Conservation (phyloP, 345 rosid genomes). For the Litchi chinensis region DNA sequence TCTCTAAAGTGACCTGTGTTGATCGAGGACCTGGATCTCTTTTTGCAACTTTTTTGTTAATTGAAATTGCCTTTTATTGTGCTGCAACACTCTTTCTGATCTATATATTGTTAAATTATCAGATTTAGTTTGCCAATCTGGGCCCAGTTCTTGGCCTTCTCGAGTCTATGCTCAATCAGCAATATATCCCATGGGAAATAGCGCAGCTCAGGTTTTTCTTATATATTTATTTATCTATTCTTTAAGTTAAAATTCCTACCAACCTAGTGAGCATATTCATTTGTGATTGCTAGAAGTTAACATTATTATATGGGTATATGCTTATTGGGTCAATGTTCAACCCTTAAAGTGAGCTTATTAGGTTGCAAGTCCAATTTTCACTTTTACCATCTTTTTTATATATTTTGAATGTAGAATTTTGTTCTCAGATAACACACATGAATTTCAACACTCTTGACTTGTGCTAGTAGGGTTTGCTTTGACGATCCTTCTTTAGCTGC, state of each 20-base stretch:
- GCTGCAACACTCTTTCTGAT: conserved; percentile 1
- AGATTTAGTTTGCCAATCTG: conserved; percentile 99
- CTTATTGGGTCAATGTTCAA: background rate
- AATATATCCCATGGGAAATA: conserved; percentile 87
- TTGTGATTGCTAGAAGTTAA: background rate
- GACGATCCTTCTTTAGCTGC: background rate
- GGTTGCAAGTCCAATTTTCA: background rate
- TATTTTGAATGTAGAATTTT: background rate
- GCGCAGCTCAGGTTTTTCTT: conserved; percentile 91
- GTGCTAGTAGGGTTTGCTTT: background rate
- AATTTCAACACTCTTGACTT: background rate
- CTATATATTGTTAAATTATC: conserved; percentile 21
- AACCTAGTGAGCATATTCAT: conserved; percentile 14
- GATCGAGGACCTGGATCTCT: background rate
- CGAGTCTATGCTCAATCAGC: conserved; percentile 85
- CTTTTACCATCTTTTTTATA: background rate
- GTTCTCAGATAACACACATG: background rate
- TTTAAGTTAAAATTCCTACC: conserved; percentile 18
- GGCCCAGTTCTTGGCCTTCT: conserved; percentile 96
- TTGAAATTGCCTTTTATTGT: conserved; percentile 17
- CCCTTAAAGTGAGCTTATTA: background rate
- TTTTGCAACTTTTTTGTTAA: conserved; percentile 3
- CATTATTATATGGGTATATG: background rate
- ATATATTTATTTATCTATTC: conserved; percentile 12
- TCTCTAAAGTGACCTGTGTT: conserved; percentile 6